A percentile compares a stretch with the other conserved stretches of the same genome.
These are phyloP conservation scores for Cladosporium sp. DNA, from an alignment of 2,329 filamentous ascomycete species.

Conservation along the genomic window DNA sequence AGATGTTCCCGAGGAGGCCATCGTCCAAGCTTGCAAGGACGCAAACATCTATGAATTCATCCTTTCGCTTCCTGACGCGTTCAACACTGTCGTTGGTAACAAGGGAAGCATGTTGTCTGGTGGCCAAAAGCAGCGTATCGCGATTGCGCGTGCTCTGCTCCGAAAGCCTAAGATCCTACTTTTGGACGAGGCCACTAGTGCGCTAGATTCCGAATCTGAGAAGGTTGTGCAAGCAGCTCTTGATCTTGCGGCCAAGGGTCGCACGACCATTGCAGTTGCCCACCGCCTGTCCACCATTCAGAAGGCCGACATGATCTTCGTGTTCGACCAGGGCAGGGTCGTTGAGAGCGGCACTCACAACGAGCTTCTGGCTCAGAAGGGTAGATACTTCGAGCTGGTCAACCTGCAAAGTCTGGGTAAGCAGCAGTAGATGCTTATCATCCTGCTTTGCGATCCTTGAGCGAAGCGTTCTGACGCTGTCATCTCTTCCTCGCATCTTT, in stretches of 20 bases:
- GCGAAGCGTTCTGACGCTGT: not conserved
- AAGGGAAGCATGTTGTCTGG: constrained; percentile 84
- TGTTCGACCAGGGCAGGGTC: constrained; percentile 86
- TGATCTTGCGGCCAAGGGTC: constrained; percentile 73
- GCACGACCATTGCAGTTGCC: constrained; percentile 80
- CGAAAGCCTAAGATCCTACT: constrained; percentile 86
- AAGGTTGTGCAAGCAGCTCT: constrained; percentile 77
- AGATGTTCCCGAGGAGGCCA: constrained; percentile 64
- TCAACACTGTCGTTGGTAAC: constrained; percentile 60
- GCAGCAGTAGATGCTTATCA: not conserved
- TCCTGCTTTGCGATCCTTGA: not conserved
- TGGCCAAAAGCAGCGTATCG: constrained; percentile 91
- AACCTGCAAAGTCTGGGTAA: constrained; percentile 33
- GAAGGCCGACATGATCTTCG: constrained; percentile 90
- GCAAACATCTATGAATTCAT: constrained; percentile 94
- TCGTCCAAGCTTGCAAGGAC: constrained; percentile 78
- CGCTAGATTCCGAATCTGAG: constrained; percentile 70
- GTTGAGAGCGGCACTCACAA: constrained; percentile 83
- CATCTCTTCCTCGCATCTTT: no score
- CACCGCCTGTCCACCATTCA: constrained; percentile 90
- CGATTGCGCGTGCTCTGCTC: constrained; percentile 85
- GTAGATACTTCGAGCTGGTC: constrained; percentile 40
- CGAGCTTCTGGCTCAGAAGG: constrained; percentile 37
- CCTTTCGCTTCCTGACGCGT: constrained; percentile 65
- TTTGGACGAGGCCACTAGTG: constrained; percentile 69